These are phyloP conservation scores for Amanita pseudoporphyria DNA, from an alignment of 768 basidiomycete genomes.

Conservation along the genomic window DNA sequence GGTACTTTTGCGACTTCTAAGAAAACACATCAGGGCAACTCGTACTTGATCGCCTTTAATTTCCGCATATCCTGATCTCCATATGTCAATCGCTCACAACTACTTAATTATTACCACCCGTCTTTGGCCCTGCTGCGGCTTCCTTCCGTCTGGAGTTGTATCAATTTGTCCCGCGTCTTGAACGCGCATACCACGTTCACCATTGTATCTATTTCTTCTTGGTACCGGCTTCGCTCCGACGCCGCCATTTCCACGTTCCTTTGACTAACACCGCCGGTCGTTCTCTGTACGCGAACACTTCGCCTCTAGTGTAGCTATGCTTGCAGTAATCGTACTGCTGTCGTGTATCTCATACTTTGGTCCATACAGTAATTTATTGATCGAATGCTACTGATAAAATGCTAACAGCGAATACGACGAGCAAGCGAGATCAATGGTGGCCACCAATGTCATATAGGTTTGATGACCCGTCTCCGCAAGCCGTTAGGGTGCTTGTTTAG, in stretches of 20 bases:
- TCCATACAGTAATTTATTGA: background rate
- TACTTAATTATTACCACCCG: background rate
- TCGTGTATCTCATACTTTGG: conserved; percentile 1
- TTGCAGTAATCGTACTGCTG: background rate
- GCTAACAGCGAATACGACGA: background rate
- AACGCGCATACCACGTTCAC: background rate
- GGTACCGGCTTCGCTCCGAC: background rate
- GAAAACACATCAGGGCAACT: conserved; percentile 6
- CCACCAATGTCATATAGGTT: too few species aligned
- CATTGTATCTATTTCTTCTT: conserved; percentile 5
- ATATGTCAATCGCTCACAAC: conserved; percentile 4
- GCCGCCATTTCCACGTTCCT: background rate
- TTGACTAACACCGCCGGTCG: background rate
- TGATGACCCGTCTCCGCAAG: background rate
- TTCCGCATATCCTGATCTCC: background rate
- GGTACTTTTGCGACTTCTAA: conserved; percentile 73
- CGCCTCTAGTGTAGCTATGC: conserved; percentile 10
- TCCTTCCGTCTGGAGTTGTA: background rate
- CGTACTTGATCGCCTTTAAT: conserved; percentile 9
- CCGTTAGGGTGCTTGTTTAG: background rate
- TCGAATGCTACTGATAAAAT: background rate
- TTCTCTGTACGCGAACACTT: conserved; percentile 3
- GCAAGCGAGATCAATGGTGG: background rate
- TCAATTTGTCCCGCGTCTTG: background rate
- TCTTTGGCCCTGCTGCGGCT: background rate